Conservation (phyloP, 257 asterid species). For the Solanum rostratum region DNA sequence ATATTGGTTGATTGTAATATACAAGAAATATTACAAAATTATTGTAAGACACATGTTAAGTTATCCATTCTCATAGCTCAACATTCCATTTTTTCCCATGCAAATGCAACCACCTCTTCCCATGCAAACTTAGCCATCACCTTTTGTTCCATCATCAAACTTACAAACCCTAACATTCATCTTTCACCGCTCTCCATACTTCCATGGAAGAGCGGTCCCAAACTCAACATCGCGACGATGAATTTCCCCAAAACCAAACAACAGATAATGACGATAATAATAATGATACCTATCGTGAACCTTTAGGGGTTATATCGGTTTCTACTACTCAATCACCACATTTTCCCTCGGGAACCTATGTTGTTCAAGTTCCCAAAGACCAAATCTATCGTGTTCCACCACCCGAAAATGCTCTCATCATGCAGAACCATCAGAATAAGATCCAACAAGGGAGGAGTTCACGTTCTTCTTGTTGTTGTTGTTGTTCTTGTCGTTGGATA, state of each 20-base stretch:
- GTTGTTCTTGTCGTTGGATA: conserved; percentile 6
- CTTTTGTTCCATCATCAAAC: not conserved
- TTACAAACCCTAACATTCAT: not conserved
- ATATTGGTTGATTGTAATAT: too few relatives aligned
- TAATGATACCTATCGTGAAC: not conserved
- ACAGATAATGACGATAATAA: not conserved
- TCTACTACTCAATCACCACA: not conserved
- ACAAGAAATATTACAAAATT: not conserved
- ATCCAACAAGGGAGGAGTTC: not conserved
- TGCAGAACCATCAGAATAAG: not conserved
- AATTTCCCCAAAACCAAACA: not conserved
- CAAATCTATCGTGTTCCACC: conserved; percentile 33
- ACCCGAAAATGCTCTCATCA: conserved; percentile 20
- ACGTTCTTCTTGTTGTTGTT: conserved; percentile 2
- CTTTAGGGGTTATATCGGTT: not conserved
- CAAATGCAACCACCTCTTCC: not conserved
- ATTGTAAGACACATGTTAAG: not conserved
- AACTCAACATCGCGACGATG: not conserved
- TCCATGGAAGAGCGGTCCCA: conserved; percentile 25
- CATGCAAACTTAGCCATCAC: not conserved
- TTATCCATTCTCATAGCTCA: not conserved
- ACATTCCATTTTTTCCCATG: not conserved
- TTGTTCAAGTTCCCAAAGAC: conserved; percentile 34
- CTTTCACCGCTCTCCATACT: conserved; percentile 11
- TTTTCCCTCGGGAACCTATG: conserved; percentile 15